Conservation (phyloP, 2,329 filamentous ascomycete species). For the Fusarium protoensiforme region DNA sequence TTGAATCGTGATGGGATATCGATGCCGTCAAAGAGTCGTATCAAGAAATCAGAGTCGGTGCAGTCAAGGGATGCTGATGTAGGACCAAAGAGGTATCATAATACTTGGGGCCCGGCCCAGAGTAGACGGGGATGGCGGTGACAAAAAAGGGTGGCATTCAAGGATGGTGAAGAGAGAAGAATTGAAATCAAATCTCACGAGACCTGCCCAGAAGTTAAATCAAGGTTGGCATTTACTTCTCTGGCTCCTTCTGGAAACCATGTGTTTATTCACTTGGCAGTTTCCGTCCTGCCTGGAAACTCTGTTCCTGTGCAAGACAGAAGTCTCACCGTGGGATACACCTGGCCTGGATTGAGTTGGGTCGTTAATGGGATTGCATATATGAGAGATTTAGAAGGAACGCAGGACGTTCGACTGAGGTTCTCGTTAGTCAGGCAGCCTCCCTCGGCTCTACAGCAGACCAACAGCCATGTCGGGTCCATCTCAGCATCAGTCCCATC, state of each 20-base stretch:
- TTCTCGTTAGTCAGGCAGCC: background rate
- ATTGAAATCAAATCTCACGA: background rate
- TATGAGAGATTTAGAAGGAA: background rate
- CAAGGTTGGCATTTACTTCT: background rate
- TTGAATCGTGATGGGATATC: conserved; percentile 1
- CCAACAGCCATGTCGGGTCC: background rate
- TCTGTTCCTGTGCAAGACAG: background rate
- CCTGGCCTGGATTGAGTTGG: background rate
- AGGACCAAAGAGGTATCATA: background rate
- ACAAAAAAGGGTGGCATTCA: background rate
- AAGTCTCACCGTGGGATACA: background rate
- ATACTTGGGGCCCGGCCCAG: background rate
- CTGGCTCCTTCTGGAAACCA: background rate
- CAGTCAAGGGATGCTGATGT: background rate
- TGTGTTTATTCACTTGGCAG: conserved; percentile 1
- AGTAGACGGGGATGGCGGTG: background rate
- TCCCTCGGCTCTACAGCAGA: background rate
- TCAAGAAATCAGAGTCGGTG: background rate
- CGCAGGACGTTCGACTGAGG: background rate
- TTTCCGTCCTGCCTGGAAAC: background rate
- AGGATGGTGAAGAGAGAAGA: background rate
- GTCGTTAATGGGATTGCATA: background rate
- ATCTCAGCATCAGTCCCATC: background rate
- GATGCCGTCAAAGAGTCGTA: background rate
- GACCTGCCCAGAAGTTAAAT: background rate